Evolutionary conservation across 1,284 basidiomycete genomes (phyloP).

Genomic region (Prillingera fragicola): DNA sequence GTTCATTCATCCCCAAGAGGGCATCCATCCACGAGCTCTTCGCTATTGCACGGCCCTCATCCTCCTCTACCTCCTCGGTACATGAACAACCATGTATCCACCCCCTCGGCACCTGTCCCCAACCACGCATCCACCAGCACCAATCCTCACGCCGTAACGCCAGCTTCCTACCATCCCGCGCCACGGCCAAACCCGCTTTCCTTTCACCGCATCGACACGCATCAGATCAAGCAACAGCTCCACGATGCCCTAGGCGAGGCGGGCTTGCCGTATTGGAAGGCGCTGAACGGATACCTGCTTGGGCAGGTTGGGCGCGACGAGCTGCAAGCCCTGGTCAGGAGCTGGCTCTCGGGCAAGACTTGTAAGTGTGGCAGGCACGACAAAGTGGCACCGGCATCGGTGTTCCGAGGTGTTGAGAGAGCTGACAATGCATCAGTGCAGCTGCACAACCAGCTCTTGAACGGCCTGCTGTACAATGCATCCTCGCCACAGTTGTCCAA

Average conservation of each 20-base stretch:
- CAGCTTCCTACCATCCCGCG: constrained; percentile 48
- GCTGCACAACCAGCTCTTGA: constrained; percentile 44
- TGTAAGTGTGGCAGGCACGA: constrained; percentile 23
- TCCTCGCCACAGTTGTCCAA: constrained; percentile 27
- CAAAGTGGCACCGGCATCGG: background rate
- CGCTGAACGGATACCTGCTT: constrained; percentile 43
- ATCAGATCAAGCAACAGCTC: constrained; percentile 66
- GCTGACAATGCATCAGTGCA: constrained; percentile 24
- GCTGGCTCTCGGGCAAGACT: constrained; percentile 38
- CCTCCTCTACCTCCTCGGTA: background rate
- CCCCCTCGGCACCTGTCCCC: constrained; percentile 52
- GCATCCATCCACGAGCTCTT: constrained; percentile 8
- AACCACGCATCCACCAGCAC: constrained; percentile 50
- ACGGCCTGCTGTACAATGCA: constrained; percentile 43
- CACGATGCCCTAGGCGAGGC: constrained; percentile 68
- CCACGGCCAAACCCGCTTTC: constrained; percentile 20
- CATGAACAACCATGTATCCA: constrained; percentile 52
- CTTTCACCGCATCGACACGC: constrained; percentile 32
- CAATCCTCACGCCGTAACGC: constrained; percentile 53
- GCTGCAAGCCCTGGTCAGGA: constrained; percentile 36
- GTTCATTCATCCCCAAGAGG: background rate
- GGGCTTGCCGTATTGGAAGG: constrained; percentile 53
- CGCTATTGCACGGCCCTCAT: background rate
- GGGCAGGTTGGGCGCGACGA: constrained; percentile 41
- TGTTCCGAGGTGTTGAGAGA: too few species aligned